phyloP scores from a whole-genome alignment of 345 rosid genomes.

The Gossypium thurberi region DNA sequence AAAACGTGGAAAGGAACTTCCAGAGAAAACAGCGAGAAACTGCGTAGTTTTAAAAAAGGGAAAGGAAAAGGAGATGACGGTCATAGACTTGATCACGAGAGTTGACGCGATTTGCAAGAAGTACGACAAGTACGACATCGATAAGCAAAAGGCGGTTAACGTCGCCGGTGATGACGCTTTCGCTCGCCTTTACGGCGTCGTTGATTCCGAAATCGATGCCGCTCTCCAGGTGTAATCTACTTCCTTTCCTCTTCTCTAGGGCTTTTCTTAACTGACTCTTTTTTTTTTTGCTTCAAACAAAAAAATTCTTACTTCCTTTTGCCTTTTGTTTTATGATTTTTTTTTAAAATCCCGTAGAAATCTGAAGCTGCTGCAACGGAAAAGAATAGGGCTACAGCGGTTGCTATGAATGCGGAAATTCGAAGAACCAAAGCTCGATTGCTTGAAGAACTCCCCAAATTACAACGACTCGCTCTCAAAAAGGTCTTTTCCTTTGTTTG shows the following conservation, averaged over 20 bases:
- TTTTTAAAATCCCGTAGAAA: conserved; percentile 29
- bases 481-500: conserved; percentile 28
- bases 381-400: conserved; percentile 55
- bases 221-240: conserved; percentile 27
- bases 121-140: conserved; percentile 60
- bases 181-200: conserved; percentile 44
- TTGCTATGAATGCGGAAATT: conserved; percentile 59
- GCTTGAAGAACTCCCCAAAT: conserved; percentile 55
- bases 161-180: conserved; percentile 58
- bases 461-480: conserved; percentile 56
- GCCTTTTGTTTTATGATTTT: not conserved
- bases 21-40: not conserved
- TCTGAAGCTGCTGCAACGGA: conserved; percentile 46
- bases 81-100: conserved; percentile 51
- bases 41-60: not conserved
- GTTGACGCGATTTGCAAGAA: conserved; percentile 59
- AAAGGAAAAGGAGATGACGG: conserved; percentile 28
- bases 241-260: not conserved
- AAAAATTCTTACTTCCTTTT: not conserved
- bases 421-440: conserved; percentile 55
- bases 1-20: not conserved
- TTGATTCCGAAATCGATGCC: conserved; percentile 42
- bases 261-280: not conserved
- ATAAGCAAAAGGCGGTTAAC: conserved; percentile 46
- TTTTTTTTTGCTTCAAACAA: not conserved